Base-by-base conservation (phyloP, 495 filamentous ascomycete species). In the Glarea lozoyensis region DNA sequence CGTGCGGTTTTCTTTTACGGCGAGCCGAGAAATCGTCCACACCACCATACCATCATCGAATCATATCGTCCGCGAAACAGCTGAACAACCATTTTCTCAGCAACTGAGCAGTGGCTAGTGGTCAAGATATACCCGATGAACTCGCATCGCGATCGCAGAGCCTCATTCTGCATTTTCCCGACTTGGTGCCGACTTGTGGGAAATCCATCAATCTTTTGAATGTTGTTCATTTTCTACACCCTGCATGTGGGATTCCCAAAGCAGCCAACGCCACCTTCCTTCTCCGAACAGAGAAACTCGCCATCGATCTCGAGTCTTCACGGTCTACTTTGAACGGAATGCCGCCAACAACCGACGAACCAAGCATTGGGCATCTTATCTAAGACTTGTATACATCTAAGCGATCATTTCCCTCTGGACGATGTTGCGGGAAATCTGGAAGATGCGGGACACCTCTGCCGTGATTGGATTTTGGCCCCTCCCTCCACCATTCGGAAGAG, bases 1-100 rank as follows among this genome's bases (percentile, higher is more conserved):
- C 44, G 49, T 27, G 31, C n/a, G 44, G 30, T 29, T 29, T 19
- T 13, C 49, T 43, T 40, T 33, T 35, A 45, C 49, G 41, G 34
- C 49, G 39, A 25, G 5, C 15, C 22, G 10, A 11, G 13, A 34
- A 35, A 36, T 5, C 2, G 2, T 35, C 11, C 37, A 13, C 32
- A 37, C 17, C 25, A 35, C 32, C 6, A 10, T 27, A 25, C n/a
- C 31, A 37, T 20, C 10, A 31, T 48, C 45, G 45, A 48, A 48
- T 48, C 45, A 48, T 18, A 31, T 2, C n/a, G 18, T 11, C 31
- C 18, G 2, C 15, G n/a, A 4, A 24, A 31, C 23, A 31, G 2
- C 38, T 17, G n/a, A 9, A 19, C 23, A 13, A 19, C 9, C 5
- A 3, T 22, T 36, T 25, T 39, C 16, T 13, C 39, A 15, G 9